Evolutionary conservation across 2,329 filamentous ascomycete genomes (phyloP), one percentile per base, ranked within the genome.

Genomic region (Monosporascus sp.): DNA sequence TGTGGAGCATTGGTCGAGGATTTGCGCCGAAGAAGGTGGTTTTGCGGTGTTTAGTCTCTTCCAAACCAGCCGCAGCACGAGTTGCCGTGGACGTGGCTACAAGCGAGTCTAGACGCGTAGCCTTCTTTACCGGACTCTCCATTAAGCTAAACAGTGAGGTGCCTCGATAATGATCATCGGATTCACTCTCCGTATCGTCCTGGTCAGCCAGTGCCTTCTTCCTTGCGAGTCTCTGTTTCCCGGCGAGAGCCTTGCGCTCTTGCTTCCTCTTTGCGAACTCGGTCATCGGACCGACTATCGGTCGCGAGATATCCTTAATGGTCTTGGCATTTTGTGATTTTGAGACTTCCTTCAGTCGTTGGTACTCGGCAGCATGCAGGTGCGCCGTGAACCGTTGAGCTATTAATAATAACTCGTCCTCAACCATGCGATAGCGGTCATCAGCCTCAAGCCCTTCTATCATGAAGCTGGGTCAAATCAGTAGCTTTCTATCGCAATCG

Each of bases 381-480:
- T 91, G 88, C 5, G 80, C 78, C 0, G 89, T 93, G 68, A 89
- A 93, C 3, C 75, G 72, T 50, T 83, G 80, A 0, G 89, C 89
- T 0, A 84, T 81, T 17, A 79, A 72, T 20, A 87, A 71, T 57
- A 94, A 83, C 60, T 93, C 89, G 61, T 94, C 89, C 68, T 93
- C 89, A 0, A 94, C 89, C 87, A 93, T 92, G 62, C 88, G 85
- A 68, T 83, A 93, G 51, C 72, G 72, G 64, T 92, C 88, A 66
- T 94, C 89, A n/a, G 77, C 69, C 4, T 79, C 74, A n/a, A 80
- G 68, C 3, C 84, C 85, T 47, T 83, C 76, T 2, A 75, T 72
- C 87, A 93, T 91, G 65, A 77, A 77, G 31, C 82, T 84, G 51
- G 9, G 17, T 17, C 14, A n/a, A 1, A 37, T 58, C 49, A 64